These are phyloP conservation scores for Uncinocarpus reesii DNA, from an alignment of 2,329 filamentous ascomycete genomes.

Conservation along the genomic window DNA sequence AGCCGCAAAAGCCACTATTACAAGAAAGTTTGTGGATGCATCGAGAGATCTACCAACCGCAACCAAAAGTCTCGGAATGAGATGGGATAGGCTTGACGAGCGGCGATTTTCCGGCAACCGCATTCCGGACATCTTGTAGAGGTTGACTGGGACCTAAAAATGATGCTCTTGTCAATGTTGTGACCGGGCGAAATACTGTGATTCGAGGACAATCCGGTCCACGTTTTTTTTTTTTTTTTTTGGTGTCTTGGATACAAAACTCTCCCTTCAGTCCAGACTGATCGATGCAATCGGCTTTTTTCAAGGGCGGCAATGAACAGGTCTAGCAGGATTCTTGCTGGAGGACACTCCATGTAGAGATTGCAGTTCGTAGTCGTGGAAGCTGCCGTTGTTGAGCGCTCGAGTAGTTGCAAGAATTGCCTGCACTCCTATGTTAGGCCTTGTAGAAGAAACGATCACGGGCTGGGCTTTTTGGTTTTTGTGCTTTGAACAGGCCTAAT, in stretches of 20 bases:
- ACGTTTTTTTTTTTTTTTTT: slow-evolving; percentile 5
- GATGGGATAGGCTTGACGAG: neutral
- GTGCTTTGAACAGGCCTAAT: too few relatives aligned
- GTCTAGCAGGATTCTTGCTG: slow-evolving; percentile 12
- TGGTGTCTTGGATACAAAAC: slow-evolving; percentile 11
- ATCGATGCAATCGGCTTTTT: slow-evolving; percentile 12
- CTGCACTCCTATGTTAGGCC: neutral
- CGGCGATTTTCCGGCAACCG: neutral
- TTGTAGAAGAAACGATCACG: too few relatives aligned
- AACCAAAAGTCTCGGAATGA: too few relatives aligned
- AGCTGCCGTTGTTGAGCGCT: neutral
- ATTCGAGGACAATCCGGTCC: slow-evolving; percentile 5
- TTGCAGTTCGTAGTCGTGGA: neutral
- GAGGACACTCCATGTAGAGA: slow-evolving; percentile 7
- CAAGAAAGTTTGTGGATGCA: neutral
- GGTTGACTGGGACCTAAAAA: slow-evolving; percentile 8
- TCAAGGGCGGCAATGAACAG: slow-evolving; percentile 12
- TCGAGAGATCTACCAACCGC: too few relatives aligned
- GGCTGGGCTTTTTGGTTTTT: neutral
- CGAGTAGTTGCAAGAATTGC: slow-evolving; percentile 2
- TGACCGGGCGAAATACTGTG: slow-evolving; percentile 10
- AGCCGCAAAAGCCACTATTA: slow-evolving; percentile 6
- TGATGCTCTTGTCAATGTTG: slow-evolving; percentile 14
- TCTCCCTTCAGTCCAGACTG: slow-evolving; percentile 12
- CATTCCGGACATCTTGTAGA: slow-evolving; percentile 10